Evolutionary conservation across 1,284 basidiomycete species (phyloP), one percentile per base, ranked within the genome.

Genomic region (Heterobasidion parviporum): DNA sequence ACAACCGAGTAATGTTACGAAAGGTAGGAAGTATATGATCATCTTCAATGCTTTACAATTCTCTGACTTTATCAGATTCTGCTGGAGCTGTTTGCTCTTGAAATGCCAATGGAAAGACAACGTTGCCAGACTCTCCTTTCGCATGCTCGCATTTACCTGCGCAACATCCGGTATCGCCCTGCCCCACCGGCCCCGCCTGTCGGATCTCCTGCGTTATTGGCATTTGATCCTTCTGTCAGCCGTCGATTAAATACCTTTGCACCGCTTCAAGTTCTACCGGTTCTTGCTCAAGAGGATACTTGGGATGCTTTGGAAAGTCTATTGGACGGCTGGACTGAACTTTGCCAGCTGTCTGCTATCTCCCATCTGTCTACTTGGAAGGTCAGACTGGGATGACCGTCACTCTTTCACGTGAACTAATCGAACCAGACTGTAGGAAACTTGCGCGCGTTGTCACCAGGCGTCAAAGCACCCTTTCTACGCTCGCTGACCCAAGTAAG

Each of bases 201-300:
- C 1, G 68, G 71, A 16, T 85, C 86, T 1, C 72, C 76, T 0
- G 83, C 81, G 0, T 68, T 65, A 32, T 69, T 76, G 0, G 80
- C 81, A 0, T 88, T 94, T 56, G 89, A 89, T 65, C 81, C 87
- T 4, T 74, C 80, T 45, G 81, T 92, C 51, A 79, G 81, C 2
- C 81, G 89, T 6, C 76, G 79, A 50, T 74, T 94, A 0, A 83
- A 85, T 32, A 86, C 85, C 43, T 83, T 80, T 58, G 84, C 91
- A 65, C 92, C 92, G 0, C 79, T 90, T 7, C 80, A 85, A 14
- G 70, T 82, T 3, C 71, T 89, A 15, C 67, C 75, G 4, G 64
- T 87, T 0, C 82, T 82, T 0, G 61, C 74, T 1, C 72, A 78
- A 48, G 67, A 73, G 12, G 67, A 76, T 3, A 80, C 78, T 0